Evolutionary conservation across 805 yeast species (phyloP).

Genomic region (Pichia nanzhaoensis): DNA sequence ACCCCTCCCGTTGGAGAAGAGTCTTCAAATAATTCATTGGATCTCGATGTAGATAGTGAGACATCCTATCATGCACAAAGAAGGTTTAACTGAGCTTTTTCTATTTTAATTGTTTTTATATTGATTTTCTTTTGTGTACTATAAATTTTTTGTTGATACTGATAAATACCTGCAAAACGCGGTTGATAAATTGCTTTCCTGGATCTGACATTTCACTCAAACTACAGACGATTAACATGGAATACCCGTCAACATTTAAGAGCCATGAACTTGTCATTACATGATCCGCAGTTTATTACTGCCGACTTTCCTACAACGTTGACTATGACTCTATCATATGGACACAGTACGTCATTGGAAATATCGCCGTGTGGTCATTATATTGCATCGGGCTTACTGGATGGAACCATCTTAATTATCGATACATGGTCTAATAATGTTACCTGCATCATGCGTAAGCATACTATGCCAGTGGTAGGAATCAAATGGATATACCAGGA

Average conservation of each 20-base stretch:
- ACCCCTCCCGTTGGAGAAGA: neutral
- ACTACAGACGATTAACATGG: no score
- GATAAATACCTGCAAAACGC: no score
- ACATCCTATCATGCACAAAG: slow-evolving; percentile 1
- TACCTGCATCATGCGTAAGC: slow-evolving; percentile 53
- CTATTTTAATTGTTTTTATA: neutral
- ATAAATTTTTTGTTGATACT: neutral
- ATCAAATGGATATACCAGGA: slow-evolving; percentile 48
- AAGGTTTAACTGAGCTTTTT: neutral
- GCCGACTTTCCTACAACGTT: slow-evolving; percentile 87
- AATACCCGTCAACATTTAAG: no score
- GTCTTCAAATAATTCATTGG: neutral
- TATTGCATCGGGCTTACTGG: slow-evolving; percentile 69
- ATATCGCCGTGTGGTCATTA: slow-evolving; percentile 78
- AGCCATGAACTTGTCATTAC: slow-evolving; percentile 67
- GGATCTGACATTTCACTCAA: neutral
- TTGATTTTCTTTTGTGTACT: neutral
- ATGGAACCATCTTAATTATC: slow-evolving; percentile 67
- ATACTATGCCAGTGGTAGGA: slow-evolving; percentile 66
- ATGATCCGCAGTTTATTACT: slow-evolving; percentile 87
- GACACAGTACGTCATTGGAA: slow-evolving; percentile 60
- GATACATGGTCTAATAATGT: slow-evolving; percentile 65
- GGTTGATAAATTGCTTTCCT: no score
- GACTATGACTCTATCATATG: slow-evolving; percentile 60
- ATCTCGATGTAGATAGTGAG: slow-evolving; percentile 2